Percentiles rank a stretch among this genome's conserved stretches.
These are phyloP conservation scores for Ophiostoma australiae DNA, from an alignment of 2,329 filamentous ascomycete genomes.

Conservation along the genomic window DNA sequence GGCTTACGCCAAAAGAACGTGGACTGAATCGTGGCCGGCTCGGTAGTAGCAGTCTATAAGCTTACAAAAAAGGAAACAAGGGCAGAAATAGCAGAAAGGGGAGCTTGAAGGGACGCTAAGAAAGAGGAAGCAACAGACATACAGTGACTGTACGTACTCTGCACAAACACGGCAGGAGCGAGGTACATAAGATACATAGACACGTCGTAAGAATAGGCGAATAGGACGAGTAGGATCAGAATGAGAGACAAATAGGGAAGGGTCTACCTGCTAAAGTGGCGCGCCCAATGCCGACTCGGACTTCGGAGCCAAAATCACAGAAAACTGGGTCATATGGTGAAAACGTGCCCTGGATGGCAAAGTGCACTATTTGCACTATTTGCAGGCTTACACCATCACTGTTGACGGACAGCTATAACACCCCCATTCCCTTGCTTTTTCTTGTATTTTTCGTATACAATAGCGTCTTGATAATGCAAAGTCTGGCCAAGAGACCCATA, in stretches of 20 bases:
- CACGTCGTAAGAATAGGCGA: not conserved
- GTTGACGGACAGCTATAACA: not conserved
- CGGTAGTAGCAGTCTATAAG: constrained; percentile 18
- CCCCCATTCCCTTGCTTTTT: not conserved
- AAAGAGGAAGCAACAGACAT: not conserved
- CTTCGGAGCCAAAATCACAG: not conserved
- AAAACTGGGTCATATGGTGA: not conserved
- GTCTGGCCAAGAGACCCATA: not conserved
- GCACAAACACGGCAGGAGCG: not conserved
- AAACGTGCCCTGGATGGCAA: not conserved
- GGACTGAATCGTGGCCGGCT: constrained; percentile 21
- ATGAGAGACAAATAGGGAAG: constrained; percentile 7
- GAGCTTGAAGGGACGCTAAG: not conserved
- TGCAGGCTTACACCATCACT: not conserved
- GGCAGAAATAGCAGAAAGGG: not conserved
- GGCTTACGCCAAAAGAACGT: not conserved
- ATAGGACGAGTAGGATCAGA: not conserved
- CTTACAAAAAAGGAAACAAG: not conserved
- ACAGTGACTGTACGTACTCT: too few relatives aligned
- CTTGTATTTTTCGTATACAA: not conserved
- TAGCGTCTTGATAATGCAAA: not conserved
- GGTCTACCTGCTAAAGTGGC: constrained; percentile 12
- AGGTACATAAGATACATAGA: too few relatives aligned
- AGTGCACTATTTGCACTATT: not conserved
- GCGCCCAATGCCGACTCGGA: constrained; percentile 9